Evolutionary conservation across 23 red algal genomes (phyloP).

Genomic region (Cyanidioschyzon merolae): DNA sequence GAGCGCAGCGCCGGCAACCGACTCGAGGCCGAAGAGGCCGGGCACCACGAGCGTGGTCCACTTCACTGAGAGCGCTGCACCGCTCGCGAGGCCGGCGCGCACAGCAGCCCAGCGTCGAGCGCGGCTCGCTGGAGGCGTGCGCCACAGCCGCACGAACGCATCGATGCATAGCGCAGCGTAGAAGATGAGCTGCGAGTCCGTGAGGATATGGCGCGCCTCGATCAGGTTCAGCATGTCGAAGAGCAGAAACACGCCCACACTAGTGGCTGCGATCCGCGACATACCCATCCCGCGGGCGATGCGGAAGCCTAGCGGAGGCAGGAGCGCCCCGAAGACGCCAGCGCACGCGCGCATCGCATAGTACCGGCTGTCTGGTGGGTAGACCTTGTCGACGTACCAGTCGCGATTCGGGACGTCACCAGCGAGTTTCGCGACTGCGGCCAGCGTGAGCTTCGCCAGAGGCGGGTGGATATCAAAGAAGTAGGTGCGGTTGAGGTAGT

Average conservation of each 20-base stretch:
- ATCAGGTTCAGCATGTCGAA: conserved; percentile 64
- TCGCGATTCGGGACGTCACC: conserved; percentile 45
- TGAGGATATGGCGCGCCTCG: conserved; percentile 81
- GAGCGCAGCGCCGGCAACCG: conserved; percentile 49
- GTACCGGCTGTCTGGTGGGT: conserved; percentile 48
- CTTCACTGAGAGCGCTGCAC: conserved; percentile 58
- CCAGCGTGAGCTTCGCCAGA: conserved; percentile 74
- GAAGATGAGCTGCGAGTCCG: conserved; percentile 80
- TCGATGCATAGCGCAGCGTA: conserved; percentile 49
- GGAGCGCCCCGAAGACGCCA: conserved; percentile 49
- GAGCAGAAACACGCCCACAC: conserved; percentile 36
- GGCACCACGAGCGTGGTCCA: conserved; percentile 78
- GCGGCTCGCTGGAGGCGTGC: conserved; percentile 38
- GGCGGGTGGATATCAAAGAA: conserved; percentile 97
- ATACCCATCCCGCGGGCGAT: conserved; percentile 42
- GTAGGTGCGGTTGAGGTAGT: conserved; percentile 52
- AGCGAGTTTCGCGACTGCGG: conserved; percentile 28
- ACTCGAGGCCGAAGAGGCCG: conserved; percentile 67
- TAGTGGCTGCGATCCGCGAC: conserved; percentile 18
- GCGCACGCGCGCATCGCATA: conserved; percentile 55
- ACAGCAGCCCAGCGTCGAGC: conserved; percentile 26
- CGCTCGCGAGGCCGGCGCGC: conserved; percentile 38
- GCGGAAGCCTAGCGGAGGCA: conserved; percentile 42
- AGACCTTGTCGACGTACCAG: conserved; percentile 44
- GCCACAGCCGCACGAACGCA: conserved; percentile 47